Evolutionary conservation across 2,329 filamentous ascomycete genomes (phyloP).

Genomic region (Elsinoe perseae): DNA sequence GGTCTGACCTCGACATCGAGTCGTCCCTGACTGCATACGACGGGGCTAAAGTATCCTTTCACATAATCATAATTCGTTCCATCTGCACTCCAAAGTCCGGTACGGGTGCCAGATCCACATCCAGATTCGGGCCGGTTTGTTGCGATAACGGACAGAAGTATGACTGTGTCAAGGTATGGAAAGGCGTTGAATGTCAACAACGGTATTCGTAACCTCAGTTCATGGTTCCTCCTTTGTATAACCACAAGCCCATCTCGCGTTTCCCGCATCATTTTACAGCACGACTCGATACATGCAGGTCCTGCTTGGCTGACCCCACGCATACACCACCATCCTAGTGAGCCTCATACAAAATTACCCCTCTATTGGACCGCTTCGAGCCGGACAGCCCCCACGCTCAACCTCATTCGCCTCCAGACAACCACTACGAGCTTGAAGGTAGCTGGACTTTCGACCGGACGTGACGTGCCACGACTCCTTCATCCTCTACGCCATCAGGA

Average conservation of each 20-base stretch:
- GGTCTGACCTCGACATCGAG: background rate
- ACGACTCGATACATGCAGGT: background rate
- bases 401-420: background rate
- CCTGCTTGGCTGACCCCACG: slow-evolving; percentile 25
- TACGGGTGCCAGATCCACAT: background rate
- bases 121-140: background rate
- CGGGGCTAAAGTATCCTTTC: background rate
- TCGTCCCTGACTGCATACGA: background rate
- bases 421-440: background rate
- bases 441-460: background rate
- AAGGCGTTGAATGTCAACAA: background rate
- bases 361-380: slow-evolving; percentile 10
- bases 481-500: slow-evolving; percentile 8
- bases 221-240: background rate
- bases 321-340: slow-evolving; percentile 24
- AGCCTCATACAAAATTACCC: slow-evolving; percentile 4
- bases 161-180: background rate
- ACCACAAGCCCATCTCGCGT: background rate
- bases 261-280: background rate
- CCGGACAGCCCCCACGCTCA: slow-evolving; percentile 1
- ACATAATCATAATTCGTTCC: background rate
- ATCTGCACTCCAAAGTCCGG: background rate
- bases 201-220: background rate
- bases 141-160: slow-evolving; percentile 7
- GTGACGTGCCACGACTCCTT: background rate